Base-by-base conservation (phyloP, 176 grass and related monocot species). In the Urochloa ruziziensis region DNA sequence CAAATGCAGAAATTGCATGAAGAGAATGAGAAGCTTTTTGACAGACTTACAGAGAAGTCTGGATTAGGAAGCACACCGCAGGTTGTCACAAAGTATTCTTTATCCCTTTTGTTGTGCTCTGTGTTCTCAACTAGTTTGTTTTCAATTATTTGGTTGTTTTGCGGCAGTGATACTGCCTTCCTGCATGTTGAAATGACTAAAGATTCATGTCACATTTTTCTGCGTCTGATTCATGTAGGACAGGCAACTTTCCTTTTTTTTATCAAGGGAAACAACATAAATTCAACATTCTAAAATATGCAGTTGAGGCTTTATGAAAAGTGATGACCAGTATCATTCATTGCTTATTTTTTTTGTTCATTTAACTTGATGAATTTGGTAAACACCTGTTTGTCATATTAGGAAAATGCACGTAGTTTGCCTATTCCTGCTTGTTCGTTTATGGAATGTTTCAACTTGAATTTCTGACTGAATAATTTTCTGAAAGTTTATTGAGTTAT, bases 21-120 rank as follows among this genome's bases (percentile, higher is more conserved):
- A 82, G 96, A 98, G 86, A 98, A 98, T 24, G 96, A 98, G 85
- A 98, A 95, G 81, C 89, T 98, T 47, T 95, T 94, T 80, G 89
- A 92, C 25, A 89, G 87, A 73, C 96, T 98, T 30, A 94, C 89
- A 80, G 96, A 95, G 68, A 98, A 95, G 80, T 88, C 96, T 18
- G 77, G 89, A 86, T 62, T 92, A 73, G 91, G 67, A 80, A 90
- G 85, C 67, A 78, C 89, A 33, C 86, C 87, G 28, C 86, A 92
- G 96, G 96, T 98, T 58, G 14, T 80, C 35, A 53, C 19, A 48
- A 51, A 74, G 83, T 84, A 65, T 61, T 51, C 37, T 78, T 72
- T 70, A 73, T 66, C 72, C 32, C 65, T 66, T 29, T 76, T 70
- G 15, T 65, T 73, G 64, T 33, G 9, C 21, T 47, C 25, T 87